Base-by-base conservation (phyloP, 352 stramenopile species). In the Globisporangium barbulae region DNA sequence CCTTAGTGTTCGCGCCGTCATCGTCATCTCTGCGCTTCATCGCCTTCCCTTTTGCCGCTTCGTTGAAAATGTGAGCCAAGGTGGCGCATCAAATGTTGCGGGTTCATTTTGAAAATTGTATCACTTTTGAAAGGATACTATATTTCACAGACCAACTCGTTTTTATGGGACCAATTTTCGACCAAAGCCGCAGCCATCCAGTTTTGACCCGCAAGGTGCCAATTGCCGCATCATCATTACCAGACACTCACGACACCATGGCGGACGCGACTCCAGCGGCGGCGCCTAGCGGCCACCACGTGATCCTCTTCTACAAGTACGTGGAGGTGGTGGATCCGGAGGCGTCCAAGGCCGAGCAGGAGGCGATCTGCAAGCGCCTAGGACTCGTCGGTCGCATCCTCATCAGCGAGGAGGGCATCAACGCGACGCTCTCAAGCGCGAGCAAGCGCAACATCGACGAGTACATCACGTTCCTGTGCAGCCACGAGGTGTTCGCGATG, bases 301-400 rank as follows among this genome's bases (percentile, higher is more conserved):
- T 89, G 61, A 88, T 91, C 65, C 83, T 90, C 12, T 90, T 91
- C 63, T 91, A 91, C 73, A 91, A 91, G 74, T 91, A 91, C 59
- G 81, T 74, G 48, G 67, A 85, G 47, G 74, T 91, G 21, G 30
- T 41, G 9, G 48, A 60, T 21, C 75, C 78, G 3, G 61, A 76
- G 37, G 68, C 75, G 49, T 63, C 75, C 22, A 79, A 83, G 58
- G 59, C 63, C 19, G 73, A 80, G 65, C 84, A 91, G 64, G 60
- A 86, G 53, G 35, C 66, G 61, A 56, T 91, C 12, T 89, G 80
- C 53, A 62, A 71, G n/a, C 59, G 69, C 22, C 68, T 92, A n/a
- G 74, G 73, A 1, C 76, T 94, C 25, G 69, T 84, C 30, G 85
- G 85, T 9, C 78, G 85, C 64, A 81, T 93, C 41, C 75, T 91